Evolutionary conservation across 2,329 filamentous ascomycete species (phyloP), one percentile per base, ranked within the genome.

Genomic region (Salinomyces thailandicus): DNA sequence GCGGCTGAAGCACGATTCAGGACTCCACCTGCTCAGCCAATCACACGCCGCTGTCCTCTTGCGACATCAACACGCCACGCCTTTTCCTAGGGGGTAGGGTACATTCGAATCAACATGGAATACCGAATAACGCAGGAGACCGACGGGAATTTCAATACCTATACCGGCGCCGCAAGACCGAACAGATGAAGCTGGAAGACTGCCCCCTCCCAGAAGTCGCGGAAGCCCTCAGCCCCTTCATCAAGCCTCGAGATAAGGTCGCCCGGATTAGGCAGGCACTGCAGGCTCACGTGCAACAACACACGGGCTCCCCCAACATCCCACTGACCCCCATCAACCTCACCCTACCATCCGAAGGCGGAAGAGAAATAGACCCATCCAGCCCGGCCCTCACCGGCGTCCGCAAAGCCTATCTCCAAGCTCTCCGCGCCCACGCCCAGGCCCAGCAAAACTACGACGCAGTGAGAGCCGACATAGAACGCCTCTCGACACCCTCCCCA

Each of bases 121-220:
- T n/a, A n/a, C n/a, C n/a, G n/a, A n/a, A n/a, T n/a, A n/a, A n/a
- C n/a, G n/a, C n/a, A n/a, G n/a, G n/a, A n/a, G n/a, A n/a, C n/a
- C n/a, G n/a, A n/a, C n/a, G n/a, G n/a, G n/a, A n/a, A n/a, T n/a
- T n/a, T n/a, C n/a, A n/a, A n/a, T n/a, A n/a, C n/a, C n/a, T n/a
- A n/a, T n/a, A n/a, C n/a, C n/a, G n/a, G n/a, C n/a, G n/a, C n/a
- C n/a, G n/a, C n/a, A n/a, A n/a, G n/a, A n/a, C n/a, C n/a, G n/a
- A n/a, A n/a, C n/a, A n/a, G n/a, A 42, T 45, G 42, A 18, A 30
- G 11, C 14, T 16, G 3, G 19, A 30, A 7, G 31, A 38, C 6
- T 53, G 49, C 33, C 52, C 50, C 1, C 40, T 57, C n/a, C 52
- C 54, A 18, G 43, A 45, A 16, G 51, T 56, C 20, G 48, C 45